Percentiles rank a stretch among this genome's conserved stretches.
phyloP scores from a whole-genome alignment of 345 rosid species.

The Acer negundo region DNA sequence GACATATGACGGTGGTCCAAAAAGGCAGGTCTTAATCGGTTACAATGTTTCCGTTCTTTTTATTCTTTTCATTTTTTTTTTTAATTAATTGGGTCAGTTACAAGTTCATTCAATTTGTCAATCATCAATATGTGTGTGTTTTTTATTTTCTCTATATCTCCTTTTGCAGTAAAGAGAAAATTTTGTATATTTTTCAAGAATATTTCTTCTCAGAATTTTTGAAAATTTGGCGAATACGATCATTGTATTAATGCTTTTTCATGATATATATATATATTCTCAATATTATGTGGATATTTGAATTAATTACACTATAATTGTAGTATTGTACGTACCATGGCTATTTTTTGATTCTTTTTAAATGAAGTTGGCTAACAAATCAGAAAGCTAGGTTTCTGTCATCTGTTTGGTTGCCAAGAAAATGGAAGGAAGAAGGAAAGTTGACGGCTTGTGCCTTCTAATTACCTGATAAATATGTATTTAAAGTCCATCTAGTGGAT shows the following conservation, averaged over 20 bases:
- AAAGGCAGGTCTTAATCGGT: not conserved
- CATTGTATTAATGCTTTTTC: not conserved
- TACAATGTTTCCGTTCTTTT: not conserved
- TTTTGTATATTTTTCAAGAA: conserved; percentile 8
- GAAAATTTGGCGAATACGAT: not conserved
- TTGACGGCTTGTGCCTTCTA: not conserved
- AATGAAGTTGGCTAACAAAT: not conserved
- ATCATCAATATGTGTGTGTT: not conserved
- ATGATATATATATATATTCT: not conserved
- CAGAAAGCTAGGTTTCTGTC: not conserved
- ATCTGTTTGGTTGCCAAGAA: not conserved
- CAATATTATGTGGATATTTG: not conserved
- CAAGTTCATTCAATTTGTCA: too few relatives aligned
- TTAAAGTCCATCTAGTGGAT: conserved; percentile 4
- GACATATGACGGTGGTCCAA: too few relatives aligned
- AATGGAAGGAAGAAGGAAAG: not conserved
- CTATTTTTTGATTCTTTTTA: not conserved
- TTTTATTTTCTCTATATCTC: not conserved
- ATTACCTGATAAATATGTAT: not conserved
- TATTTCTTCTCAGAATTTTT: not conserved
- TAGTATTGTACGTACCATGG: not conserved
- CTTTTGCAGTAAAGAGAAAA: not conserved
- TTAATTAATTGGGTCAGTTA: too few relatives aligned
- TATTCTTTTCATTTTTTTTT: conserved; percentile 11
- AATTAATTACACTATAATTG: not conserved